Conservation (phyloP, 306 rosid species). For the Acmispon strigosus region DNA sequence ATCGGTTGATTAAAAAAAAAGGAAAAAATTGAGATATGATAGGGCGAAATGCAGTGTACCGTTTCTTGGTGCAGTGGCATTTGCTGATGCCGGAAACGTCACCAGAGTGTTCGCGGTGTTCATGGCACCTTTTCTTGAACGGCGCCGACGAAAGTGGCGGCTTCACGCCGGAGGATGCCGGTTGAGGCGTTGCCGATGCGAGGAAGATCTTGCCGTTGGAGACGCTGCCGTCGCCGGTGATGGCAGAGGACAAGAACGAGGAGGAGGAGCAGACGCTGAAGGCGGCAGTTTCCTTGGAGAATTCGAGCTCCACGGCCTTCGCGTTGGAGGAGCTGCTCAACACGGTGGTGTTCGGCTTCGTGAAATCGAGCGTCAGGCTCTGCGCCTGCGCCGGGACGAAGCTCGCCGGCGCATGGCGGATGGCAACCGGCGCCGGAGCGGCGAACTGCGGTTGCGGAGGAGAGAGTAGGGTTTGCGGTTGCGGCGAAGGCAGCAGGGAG, state of each 20-base stretch:
- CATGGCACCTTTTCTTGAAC: conserved; percentile 64
- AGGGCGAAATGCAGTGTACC: conserved; percentile 32
- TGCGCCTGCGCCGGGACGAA: conserved; percentile 45
- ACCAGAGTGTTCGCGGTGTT: conserved; percentile 56
- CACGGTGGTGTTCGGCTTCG: conserved; percentile 42
- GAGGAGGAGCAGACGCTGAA: conserved; percentile 85
- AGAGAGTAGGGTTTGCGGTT: conserved; percentile 8
- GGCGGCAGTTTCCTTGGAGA: conserved; percentile 40
- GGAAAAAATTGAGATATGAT: not conserved
- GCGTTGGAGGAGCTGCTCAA: conserved; percentile 32
- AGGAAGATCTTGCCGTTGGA: conserved; percentile 71
- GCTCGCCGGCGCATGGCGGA: conserved; percentile 21
- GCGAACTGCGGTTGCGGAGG: conserved; percentile 31
- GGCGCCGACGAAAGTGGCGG: conserved; percentile 52
- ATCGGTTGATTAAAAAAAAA: too few relatives aligned
- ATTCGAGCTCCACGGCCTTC: conserved; percentile 50
- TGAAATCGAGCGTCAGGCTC: conserved; percentile 70
- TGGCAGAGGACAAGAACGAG: conserved; percentile 83
- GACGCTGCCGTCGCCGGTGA: conserved; percentile 87
- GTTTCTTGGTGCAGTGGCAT: conserved; percentile 85
- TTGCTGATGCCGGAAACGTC: conserved; percentile 53
- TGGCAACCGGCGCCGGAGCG: conserved; percentile 23
- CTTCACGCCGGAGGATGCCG: conserved; percentile 49
- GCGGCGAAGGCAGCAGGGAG: not conserved
- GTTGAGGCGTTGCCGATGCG: conserved; percentile 13